Conservation (phyloP, 306 rosid species). For the Dryas alaskensis region DNA sequence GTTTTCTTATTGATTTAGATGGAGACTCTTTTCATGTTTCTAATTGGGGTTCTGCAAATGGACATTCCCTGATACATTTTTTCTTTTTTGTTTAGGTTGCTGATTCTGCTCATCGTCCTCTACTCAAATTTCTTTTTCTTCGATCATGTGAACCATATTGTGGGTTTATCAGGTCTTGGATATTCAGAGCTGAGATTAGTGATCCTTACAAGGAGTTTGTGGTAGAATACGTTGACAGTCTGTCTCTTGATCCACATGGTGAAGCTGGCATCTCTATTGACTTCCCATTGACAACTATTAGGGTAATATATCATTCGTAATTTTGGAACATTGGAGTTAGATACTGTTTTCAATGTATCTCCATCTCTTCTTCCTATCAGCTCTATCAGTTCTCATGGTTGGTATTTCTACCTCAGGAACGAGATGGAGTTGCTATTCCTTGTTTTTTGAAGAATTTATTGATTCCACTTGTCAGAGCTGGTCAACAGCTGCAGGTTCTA, state of each 20-base stretch:
- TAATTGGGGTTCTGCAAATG: constrained; percentile 3
- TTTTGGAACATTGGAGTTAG: constrained; percentile 8
- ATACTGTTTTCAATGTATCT: constrained; percentile 21
- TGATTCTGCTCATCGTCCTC: constrained; percentile 74
- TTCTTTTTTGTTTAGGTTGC: constrained; percentile 61
- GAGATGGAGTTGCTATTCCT: constrained; percentile 74
- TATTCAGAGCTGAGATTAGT: constrained; percentile 85
- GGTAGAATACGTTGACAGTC: constrained; percentile 48
- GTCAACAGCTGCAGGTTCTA: constrained; percentile 92
- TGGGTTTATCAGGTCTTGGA: constrained; percentile 89
- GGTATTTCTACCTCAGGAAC: constrained; percentile 58
- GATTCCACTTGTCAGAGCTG: constrained; percentile 89
- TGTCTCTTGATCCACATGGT: constrained; percentile 33
- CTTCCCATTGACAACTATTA: constrained; percentile 53
- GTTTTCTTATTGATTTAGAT: too few relatives aligned
- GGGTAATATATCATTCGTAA: constrained; percentile 46
- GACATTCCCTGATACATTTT: background rate
- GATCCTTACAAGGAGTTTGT: constrained; percentile 90
- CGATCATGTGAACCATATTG: constrained; percentile 88
- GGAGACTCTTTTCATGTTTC: too few relatives aligned
- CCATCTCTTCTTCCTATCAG: constrained; percentile 22
- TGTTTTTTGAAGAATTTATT: constrained; percentile 62
- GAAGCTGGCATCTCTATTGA: constrained; percentile 43
- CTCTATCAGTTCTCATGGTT: constrained; percentile 37
- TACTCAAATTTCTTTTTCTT: constrained; percentile 86